Evolutionary conservation across 352 stramenopile genomes (phyloP).

Genomic region (Globisporangium emineosum): DNA sequence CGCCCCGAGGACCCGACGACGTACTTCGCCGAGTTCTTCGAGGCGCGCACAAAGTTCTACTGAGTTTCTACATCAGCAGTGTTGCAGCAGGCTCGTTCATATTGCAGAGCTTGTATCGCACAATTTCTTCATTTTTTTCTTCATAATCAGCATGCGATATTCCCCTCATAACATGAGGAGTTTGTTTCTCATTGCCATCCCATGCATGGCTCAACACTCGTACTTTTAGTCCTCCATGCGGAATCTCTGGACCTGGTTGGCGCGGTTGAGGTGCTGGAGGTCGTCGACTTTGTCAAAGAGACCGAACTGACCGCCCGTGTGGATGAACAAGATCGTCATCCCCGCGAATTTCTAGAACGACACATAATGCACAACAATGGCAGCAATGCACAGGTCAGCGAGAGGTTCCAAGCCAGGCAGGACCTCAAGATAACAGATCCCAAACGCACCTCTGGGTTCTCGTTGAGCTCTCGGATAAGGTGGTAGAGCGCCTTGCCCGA

Average conservation of each 20-base stretch:
- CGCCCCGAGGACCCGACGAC: slow-evolving; percentile 41
- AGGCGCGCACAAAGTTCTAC: slow-evolving; percentile 66
- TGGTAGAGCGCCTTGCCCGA: slow-evolving; percentile 85
- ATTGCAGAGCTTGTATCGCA: neutral
- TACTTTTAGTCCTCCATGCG: slow-evolving; percentile 38
- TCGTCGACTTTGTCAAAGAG: slow-evolving; percentile 90
- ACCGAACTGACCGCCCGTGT: slow-evolving; percentile 89
- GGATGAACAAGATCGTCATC: slow-evolving; percentile 87
- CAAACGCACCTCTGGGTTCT: slow-evolving; percentile 37
- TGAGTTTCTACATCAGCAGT: slow-evolving; percentile 16
- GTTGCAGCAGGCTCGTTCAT: neutral
- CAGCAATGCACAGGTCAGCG: neutral
- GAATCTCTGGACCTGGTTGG: slow-evolving; percentile 55
- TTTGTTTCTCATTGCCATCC: too few relatives aligned
- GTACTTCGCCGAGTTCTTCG: slow-evolving; percentile 71
- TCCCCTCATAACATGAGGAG: neutral
- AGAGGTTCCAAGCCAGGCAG: neutral
- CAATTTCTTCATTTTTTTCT: neutral
- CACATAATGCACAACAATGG: neutral
- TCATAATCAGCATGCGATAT: neutral
- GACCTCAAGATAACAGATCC: neutral
- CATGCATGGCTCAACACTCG: neutral
- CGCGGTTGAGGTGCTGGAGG: slow-evolving; percentile 50
- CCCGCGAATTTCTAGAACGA: slow-evolving; percentile 67
- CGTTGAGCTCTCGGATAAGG: slow-evolving; percentile 75